These are phyloP conservation scores for Hura crepitans DNA, from an alignment of 441 rosid genomes.

Conservation along the genomic window DNA sequence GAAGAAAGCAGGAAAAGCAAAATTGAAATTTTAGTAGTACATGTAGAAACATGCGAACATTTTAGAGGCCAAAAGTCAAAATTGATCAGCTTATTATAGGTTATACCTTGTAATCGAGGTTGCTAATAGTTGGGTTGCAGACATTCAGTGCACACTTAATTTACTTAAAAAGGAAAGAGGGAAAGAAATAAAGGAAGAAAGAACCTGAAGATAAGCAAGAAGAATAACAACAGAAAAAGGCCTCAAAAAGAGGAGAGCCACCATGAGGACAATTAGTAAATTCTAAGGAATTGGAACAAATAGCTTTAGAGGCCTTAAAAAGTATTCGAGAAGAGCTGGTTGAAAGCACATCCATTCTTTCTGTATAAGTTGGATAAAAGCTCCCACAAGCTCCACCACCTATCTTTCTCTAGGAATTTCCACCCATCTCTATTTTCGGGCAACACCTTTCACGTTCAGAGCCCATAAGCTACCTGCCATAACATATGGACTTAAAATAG, in stretches of 20 bases:
- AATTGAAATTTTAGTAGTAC: no score
- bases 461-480: background rate
- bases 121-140: no score
- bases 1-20: background rate
- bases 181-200: no score
- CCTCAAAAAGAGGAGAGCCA: constrained; percentile 73
- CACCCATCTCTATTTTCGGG: constrained; percentile 11
- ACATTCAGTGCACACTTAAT: no score
- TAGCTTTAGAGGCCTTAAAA: constrained; percentile 77
- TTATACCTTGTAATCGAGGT: background rate
- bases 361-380: constrained; percentile 82
- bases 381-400: constrained; percentile 98
- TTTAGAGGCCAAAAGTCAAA: no score
- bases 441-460: background rate
- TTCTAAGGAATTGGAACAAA: constrained; percentile 70
- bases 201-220: constrained; percentile 89
- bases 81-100: no score
- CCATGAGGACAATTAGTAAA: constrained; percentile 59
- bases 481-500: background rate
- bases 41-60: no score
- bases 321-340: constrained; percentile 70
- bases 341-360: constrained; percentile 77
- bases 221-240: constrained; percentile 75
- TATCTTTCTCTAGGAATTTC: constrained; percentile 37
- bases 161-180: no score